phyloP scores from a whole-genome alignment of 371 early-diverging fungal genomes.

The Entomophthora muscae region DNA sequence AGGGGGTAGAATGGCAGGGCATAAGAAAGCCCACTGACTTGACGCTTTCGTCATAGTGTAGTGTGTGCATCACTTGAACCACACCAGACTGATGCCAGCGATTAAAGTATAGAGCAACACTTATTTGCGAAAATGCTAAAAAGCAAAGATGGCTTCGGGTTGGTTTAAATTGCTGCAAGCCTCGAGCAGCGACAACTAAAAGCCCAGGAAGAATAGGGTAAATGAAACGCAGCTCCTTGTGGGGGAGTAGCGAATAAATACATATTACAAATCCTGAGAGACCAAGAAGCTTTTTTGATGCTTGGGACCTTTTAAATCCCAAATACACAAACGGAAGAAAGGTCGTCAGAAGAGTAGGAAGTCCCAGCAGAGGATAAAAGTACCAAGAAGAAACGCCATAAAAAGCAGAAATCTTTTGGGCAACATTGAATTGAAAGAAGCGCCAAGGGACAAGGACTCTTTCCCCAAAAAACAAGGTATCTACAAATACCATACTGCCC shows the following conservation, averaged over 20 bases:
- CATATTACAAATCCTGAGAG: constrained; percentile 10
- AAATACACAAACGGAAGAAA: constrained; percentile 24
- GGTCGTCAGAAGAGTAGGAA: constrained; percentile 58
- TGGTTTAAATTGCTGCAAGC: constrained; percentile 16
- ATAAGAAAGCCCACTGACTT: constrained; percentile 49
- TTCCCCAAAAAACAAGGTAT: constrained; percentile 32
- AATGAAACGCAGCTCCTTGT: constrained; percentile 90
- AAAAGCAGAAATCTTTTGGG: constrained; percentile 53
- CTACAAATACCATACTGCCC: constrained; percentile 27
- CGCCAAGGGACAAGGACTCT: constrained; percentile 47
- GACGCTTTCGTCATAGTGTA: constrained; percentile 19
- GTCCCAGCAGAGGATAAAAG: constrained; percentile 70
- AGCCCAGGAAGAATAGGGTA: constrained; percentile 65
- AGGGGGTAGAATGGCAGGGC: constrained; percentile 95
- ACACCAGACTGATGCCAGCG: constrained; percentile 84
- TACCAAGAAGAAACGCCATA: constrained; percentile 81
- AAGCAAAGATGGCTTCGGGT: constrained; percentile 7
- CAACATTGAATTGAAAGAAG: constrained; percentile 64
- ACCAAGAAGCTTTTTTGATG: background rate
- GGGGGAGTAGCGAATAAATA: constrained; percentile 55
- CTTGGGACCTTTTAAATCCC: constrained; percentile 19
- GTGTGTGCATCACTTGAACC: constrained; percentile 60
- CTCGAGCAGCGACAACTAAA: constrained; percentile 37
- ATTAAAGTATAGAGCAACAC: constrained; percentile 45
- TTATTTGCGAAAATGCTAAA: constrained; percentile 37